Conservation (phyloP, 164 flowering plant species). For the Euptelea pleiosperma region DNA sequence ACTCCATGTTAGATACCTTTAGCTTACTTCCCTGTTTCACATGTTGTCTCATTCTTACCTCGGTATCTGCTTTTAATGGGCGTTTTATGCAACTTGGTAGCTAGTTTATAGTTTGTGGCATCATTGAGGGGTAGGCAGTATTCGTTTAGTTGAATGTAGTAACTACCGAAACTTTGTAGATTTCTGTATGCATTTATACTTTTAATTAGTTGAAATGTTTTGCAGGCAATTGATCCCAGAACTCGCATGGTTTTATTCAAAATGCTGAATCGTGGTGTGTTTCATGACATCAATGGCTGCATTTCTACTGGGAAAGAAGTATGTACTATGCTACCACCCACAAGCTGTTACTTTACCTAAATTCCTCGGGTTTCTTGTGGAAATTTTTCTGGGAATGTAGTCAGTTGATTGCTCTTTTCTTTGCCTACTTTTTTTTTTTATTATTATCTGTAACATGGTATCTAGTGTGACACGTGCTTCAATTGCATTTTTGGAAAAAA, state of each 20-base stretch:
- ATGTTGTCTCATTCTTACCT: too few species aligned
- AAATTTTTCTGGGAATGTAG: not conserved
- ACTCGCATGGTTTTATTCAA: conserved; percentile 91
- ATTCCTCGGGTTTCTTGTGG: not conserved
- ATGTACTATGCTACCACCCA: conserved; percentile 16
- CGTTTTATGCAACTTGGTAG: too few species aligned
- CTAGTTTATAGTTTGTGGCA: too few species aligned
- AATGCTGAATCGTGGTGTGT: conserved; percentile 89
- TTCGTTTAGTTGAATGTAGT: not conserved
- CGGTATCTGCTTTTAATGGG: too few species aligned
- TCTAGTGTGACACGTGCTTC: not conserved
- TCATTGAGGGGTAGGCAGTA: too few species aligned
- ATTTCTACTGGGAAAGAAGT: conserved; percentile 99
- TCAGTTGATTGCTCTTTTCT: not conserved
- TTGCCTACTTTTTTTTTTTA: not conserved
- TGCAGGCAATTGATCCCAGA: conserved; percentile 95
- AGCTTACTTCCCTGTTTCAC: too few species aligned
- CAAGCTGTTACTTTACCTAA: not conserved
- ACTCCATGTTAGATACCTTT: too few species aligned
- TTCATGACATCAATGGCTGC: conserved; percentile 92
- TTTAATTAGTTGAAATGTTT: not conserved
- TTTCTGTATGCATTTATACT: not conserved
- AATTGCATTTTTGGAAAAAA: not conserved
- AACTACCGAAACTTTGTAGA: not conserved
- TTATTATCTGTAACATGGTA: too few species aligned